Base-by-base conservation (phyloP, 2,329 filamentous ascomycete species). In the Fusarium domesticum region DNA sequence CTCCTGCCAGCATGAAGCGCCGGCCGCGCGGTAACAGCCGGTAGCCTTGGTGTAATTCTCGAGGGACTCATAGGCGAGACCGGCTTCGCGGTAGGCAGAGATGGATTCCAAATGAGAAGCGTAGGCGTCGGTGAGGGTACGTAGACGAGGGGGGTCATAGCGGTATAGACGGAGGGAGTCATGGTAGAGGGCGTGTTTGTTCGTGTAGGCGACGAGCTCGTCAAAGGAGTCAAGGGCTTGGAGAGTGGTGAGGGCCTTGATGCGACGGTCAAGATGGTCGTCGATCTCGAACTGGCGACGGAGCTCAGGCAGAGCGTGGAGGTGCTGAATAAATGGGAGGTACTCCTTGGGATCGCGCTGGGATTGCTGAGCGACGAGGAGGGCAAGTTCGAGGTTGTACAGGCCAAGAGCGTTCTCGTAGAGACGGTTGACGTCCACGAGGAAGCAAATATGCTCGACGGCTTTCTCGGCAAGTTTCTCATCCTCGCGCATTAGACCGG, bases 331-430 rank as follows among this genome's bases (percentile, higher is more conserved):
- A 62, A 97, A 97, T 4, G 93, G 93, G 6, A 97, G 79, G 58
- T 98, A 98, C 65, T 98, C 93, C 56, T 90, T 77, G 1, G 93
- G 93, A 58, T 98, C 93, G 63, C 92, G 89, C 67, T 98, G 93
- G 0, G 91, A 93, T 63, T 96, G 91, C 62, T 98, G 93, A 1
- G 93, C 93, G 11, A 98, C 88, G 6, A 96, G 75, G 10, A 98
- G 75, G 4, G 92, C 85, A 6, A 98, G 80, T 10, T 96, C 89
- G 3, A 98, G 79, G 60, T 97, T 84, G 64, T 98, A 98, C 3
- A 97, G 74, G 1, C 91, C 91, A 2, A 98, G 75, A 0, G 93
- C 88, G 48, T 91, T 84, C 50, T 96, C 89, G 60, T 96, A 98
- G 0, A 98, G 79, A 31, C 84, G 83, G 64, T 96, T 95, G 35